Evolutionary conservation across 768 basidiomycete genomes (phyloP).

Genomic region (Lactifluus volemus): DNA sequence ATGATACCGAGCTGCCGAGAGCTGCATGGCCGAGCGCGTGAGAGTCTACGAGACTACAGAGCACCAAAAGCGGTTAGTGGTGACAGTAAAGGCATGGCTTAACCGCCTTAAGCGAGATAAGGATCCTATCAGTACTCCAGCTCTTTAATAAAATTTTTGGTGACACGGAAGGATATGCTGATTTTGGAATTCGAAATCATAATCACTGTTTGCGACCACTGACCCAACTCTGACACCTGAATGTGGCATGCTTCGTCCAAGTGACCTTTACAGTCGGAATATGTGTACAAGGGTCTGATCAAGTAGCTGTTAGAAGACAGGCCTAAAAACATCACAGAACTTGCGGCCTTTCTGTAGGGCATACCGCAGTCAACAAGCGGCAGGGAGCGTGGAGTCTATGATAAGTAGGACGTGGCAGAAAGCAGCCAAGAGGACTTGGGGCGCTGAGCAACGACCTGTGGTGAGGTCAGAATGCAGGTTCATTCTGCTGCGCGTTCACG

Average conservation of each 20-base stretch:
- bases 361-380: constrained; percentile 50
- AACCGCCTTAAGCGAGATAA: neutral
- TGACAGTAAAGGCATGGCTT: neutral
- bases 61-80: neutral
- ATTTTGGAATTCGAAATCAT: neutral
- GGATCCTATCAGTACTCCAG: neutral
- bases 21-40: too few relatives aligned
- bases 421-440: constrained; percentile 48
- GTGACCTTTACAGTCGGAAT: neutral
- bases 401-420: constrained; percentile 55
- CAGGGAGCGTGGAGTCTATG: constrained; percentile 42
- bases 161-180: too few relatives aligned
- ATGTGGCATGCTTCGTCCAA: constrained; percentile 23
- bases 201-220: too few relatives aligned
- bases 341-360: constrained; percentile 41
- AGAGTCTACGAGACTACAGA: neutral
- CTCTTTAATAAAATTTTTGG: too few relatives aligned
- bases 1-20: too few relatives aligned
- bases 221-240: neutral
- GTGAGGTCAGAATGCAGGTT: neutral
- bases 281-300: constrained; percentile 16
- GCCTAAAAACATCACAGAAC: constrained; percentile 40
- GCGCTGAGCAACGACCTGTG: constrained; percentile 49
- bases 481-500: neutral
- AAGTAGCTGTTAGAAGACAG: constrained; percentile 37